Evolutionary conservation across 495 filamentous ascomycete genomes (phyloP).

Genomic region (Penicillium nucicola): DNA sequence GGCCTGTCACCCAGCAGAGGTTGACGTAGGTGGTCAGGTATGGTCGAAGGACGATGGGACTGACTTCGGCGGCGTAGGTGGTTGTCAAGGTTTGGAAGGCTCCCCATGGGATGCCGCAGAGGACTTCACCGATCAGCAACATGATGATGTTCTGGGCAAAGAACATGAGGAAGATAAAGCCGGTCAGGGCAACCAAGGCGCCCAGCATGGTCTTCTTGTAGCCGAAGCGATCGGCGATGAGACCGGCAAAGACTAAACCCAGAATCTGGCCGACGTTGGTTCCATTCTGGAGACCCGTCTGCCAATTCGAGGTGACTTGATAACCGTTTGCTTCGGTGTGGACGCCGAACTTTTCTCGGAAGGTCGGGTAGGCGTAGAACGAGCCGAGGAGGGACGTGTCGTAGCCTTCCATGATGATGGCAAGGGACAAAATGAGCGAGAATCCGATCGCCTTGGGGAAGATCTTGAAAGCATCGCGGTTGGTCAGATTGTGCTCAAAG

Average conservation of each 20-base stretch:
- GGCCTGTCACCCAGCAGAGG: constrained; percentile 71
- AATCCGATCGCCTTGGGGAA: constrained; percentile 52
- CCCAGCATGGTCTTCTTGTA: constrained; percentile 64
- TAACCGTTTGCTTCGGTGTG: constrained; percentile 49
- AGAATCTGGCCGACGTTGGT: constrained; percentile 61
- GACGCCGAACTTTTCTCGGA: constrained; percentile 64
- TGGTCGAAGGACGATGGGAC: constrained; percentile 61
- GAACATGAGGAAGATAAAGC: constrained; percentile 69
- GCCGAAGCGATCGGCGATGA: constrained; percentile 64
- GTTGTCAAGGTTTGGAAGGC: constrained; percentile 71
- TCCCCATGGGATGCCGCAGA: constrained; percentile 73
- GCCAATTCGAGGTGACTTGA: constrained; percentile 65
- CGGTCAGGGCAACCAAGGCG: constrained; percentile 57
- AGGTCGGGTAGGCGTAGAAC: constrained; percentile 44
- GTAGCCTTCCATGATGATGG: constrained; percentile 53
- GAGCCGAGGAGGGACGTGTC: constrained; percentile 42
- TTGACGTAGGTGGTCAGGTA: constrained; percentile 75
- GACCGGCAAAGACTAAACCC: constrained; percentile 68
- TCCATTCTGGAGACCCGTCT: constrained; percentile 66
- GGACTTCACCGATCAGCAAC: constrained; percentile 64
- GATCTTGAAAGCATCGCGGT: constrained; percentile 36
- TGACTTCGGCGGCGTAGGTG: constrained; percentile 74
- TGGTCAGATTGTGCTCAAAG: constrained; percentile 33
- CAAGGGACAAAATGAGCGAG: constrained; percentile 45
- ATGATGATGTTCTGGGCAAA: constrained; percentile 62